Evolutionary conservation across 2,329 filamentous ascomycete species (phyloP), one percentile per base, ranked within the genome.

Genomic region (Coniella lustricola): DNA sequence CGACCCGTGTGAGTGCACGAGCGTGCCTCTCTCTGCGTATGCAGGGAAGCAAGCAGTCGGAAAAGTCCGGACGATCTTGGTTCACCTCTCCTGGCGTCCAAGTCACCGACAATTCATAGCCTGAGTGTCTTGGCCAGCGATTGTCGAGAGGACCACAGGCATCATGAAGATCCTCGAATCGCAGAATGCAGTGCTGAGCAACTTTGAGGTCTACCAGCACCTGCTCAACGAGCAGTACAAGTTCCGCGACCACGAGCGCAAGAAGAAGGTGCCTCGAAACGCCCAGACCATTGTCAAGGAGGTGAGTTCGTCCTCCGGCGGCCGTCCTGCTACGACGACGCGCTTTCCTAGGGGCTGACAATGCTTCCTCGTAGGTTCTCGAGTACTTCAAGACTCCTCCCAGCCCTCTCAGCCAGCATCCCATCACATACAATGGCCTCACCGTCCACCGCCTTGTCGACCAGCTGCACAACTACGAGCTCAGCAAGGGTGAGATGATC

Each of bases 151-250:
- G 35, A 29, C n/a, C 32, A 21, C 16, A 31, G 16, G 18, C 22
- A 32, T 10, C 43, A 82, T 84, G 81, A 84, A 87, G 75, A 78
- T 90, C 60, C 68, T 88, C 57, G 84, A 85, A 60, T 72, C 84
- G 3, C 83, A 88, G 62, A 79, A 79, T 25, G 83, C 82, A 4
- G 74, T 83, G 36, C 71, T 90, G 59, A 79, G 81, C 62, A 89
- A 89, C 64, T 84, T 79, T 55, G 85, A 89, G 70, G 84, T 89
- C 54, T 82, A 82, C 58, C 71, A 75, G 49, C 84, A 87, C 57
- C 66, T 89, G 34, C 67, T 67, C 5, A 74, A 82, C 40, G 76
- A 80, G 59, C 72, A 72, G 44, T 65, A 80, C 57, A 72, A 77
- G 59, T 65, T 68, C 36, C 64, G 69, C 46, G 74, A 74, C 53